Percentiles rank a stretch among this genome's conserved stretches.
phyloP scores from a whole-genome alignment of 1,284 basidiomycete genomes.

The Melampsora abietis-canadensis region DNA sequence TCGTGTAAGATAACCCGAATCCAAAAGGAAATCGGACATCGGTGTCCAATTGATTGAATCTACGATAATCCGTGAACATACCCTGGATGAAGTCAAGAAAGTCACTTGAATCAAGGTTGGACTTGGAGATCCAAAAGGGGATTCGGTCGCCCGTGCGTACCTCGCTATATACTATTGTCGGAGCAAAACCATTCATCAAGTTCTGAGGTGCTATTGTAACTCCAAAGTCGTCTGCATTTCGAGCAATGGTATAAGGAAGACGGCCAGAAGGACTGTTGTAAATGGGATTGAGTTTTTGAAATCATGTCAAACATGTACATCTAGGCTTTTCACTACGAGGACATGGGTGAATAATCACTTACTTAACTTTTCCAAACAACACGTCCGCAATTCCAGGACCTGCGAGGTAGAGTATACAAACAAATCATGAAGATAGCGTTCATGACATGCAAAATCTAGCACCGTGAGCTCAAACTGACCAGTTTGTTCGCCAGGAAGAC shows the following conservation, averaged over 20 bases:
- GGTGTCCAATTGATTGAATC: slow-evolving; percentile 27
- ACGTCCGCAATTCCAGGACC: slow-evolving; percentile 9
- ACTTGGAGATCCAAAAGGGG: not conserved
- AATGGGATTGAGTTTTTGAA: too few relatives aligned
- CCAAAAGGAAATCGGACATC: slow-evolving; percentile 33
- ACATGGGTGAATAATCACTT: slow-evolving; percentile 59
- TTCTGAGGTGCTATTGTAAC: slow-evolving; percentile 13
- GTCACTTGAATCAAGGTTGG: too few relatives aligned
- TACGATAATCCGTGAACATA: slow-evolving; percentile 18
- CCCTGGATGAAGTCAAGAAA: not conserved
- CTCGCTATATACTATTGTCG: slow-evolving; percentile 38
- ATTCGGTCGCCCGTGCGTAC: slow-evolving; percentile 53
- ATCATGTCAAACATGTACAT: slow-evolving; percentile 66
- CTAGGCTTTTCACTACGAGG: slow-evolving; percentile 45
- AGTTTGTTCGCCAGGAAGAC: slow-evolving; percentile 34
- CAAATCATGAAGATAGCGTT: slow-evolving; percentile 41
- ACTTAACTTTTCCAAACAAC: slow-evolving; percentile 7
- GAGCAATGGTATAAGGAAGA: slow-evolving; percentile 49
- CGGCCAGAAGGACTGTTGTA: slow-evolving; percentile 2
- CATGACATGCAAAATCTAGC: slow-evolving; percentile 22
- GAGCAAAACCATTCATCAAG: slow-evolving; percentile 1
- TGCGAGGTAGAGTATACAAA: slow-evolving; percentile 49
- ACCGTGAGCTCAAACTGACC: slow-evolving; percentile 21
- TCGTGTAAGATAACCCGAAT: slow-evolving; percentile 41
- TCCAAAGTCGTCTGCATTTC: slow-evolving; percentile 47